Evolutionary conservation across 2,329 filamentous ascomycete genomes (phyloP), one percentile per base, ranked within the genome.

Genomic region (Colletotrichum viniferum): DNA sequence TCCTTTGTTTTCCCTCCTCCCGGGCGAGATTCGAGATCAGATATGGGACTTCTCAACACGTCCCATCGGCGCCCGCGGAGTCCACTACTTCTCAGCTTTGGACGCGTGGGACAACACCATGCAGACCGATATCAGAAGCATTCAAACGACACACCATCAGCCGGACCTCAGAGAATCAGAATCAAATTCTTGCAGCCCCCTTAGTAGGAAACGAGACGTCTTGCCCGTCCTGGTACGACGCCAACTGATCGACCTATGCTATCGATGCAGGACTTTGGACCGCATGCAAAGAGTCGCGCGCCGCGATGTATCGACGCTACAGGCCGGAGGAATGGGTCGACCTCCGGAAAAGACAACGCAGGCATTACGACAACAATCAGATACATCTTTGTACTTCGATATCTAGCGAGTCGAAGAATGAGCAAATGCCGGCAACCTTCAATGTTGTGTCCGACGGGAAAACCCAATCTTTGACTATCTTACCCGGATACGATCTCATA

Each of bases 71-170:
- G 5, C 1, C 3, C 43, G 68, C 3, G 68, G 68, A 18, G 68
- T 71, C 18, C 68, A 65, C 1, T 32, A 64, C 10, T 71, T 65
- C 2, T 71, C 60, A 3, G 3, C 7, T 12, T 63, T 55, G 21
- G 2, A 13, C 2, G 2, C 3, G 26, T 5, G 8, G 3, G 3
- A 32, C 18, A n/a, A 3, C 4, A 18, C 34, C 14, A n/a, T n/a
- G n/a, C n/a, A n/a, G 43, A 0, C n/a, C 10, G n/a, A 48, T 48
- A 0, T 28, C 12, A 0, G 30, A 34, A 18, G 24, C 0, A 5
- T 70, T 64, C n/a, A 26, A 28, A 21, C 3, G 14, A 0, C 28
- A 30, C 16, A 18, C 7, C 10, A 3, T 64, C 16, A 16, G 4
- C 4, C 12, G 9, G 16, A 34, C 26, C 16, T 3, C 2, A 0